These are phyloP conservation scores for Naegleria fowleri DNA, from an alignment of 208 protist species.

Conservation along the genomic window DNA sequence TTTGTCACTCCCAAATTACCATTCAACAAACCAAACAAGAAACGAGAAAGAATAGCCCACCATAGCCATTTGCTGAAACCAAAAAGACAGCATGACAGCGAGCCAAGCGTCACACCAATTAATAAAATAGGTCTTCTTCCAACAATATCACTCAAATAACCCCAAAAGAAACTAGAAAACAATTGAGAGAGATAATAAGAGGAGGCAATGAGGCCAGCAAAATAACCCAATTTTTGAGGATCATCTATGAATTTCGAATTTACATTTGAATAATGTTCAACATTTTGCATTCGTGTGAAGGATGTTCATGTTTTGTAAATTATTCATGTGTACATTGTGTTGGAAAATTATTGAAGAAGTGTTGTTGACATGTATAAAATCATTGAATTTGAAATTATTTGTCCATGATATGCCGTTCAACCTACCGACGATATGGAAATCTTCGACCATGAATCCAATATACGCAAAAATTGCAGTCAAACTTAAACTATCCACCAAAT, in stretches of 20 bases:
- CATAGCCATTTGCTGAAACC: not conserved
- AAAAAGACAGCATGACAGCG: not conserved
- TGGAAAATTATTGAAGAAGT: too few relatives aligned
- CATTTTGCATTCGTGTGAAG: too few relatives aligned
- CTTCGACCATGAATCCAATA: not conserved
- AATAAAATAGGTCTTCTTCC: not conserved
- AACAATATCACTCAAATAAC: not conserved
- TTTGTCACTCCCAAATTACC: not conserved
- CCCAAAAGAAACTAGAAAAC: not conserved
- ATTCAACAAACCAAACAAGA: conserved; percentile 21
- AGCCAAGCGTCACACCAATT: not conserved
- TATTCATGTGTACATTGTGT: too few relatives aligned
- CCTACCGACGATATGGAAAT: not conserved
- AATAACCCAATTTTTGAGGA: conserved; percentile 9
- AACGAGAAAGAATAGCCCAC: not conserved
- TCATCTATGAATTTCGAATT: not conserved
- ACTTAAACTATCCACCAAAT: not conserved
- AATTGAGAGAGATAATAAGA: conserved; percentile 16
- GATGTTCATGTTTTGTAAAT: too few relatives aligned
- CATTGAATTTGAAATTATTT: too few relatives aligned
- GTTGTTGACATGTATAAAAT: too few relatives aligned
- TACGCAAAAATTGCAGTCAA: not conserved
- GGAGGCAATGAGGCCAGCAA: not conserved
- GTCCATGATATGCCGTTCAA: too few relatives aligned
- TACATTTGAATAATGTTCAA: too few relatives aligned